Base-by-base conservation (phyloP, 176 grass and related monocot species). In the Musa beccarii region DNA sequence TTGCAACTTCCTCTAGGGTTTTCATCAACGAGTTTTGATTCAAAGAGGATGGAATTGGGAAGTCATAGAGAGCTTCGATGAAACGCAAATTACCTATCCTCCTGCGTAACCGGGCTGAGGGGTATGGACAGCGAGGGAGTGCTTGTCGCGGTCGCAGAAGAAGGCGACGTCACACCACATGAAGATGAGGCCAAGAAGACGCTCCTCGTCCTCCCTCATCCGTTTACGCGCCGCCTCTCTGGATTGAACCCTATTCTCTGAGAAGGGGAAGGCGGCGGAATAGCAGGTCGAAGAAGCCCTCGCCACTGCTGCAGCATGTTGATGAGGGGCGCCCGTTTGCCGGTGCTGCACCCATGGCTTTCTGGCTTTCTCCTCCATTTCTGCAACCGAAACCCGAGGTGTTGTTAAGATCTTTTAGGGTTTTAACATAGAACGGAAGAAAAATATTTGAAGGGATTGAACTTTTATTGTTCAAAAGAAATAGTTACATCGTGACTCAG, bases 101-200 rank as follows among this genome's bases (percentile, higher is more conserved):
- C 29, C 29, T 34, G 29, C 57, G 1, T 0, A 16, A n/a, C 12
- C 13, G 57, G n/a, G 57, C 57, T 3, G 1, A 34, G 4, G 29
- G 29, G 29, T 43, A 11, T 50, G 57, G 51, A 20, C 85, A 51
- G 52, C 75, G 17, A 85, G 89, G 70, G 89, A 87, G 63, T 92
- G 89, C 78, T 96, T 86, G 72, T 89, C 89, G 54, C 77, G 89
- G 79, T 89, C 84, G 61, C 74, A 87, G 89, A 96, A 96, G 87
- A 96, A 92, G 83, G 89, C 63, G 77, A 92, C 89, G 66, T 68
- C 90, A 75, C 92, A 96, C 89, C 92, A 92, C 78, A 89, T 86
- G 82, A 96, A 96, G 92, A 82, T 83, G 75, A 78, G 89, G 53
- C 89, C 86, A 96, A 89, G 85, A 96, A 96, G 86, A 83, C 75